Evolutionary conservation across 441 rosid species (phyloP).

Genomic region (Pelargonium cotyledonis): DNA sequence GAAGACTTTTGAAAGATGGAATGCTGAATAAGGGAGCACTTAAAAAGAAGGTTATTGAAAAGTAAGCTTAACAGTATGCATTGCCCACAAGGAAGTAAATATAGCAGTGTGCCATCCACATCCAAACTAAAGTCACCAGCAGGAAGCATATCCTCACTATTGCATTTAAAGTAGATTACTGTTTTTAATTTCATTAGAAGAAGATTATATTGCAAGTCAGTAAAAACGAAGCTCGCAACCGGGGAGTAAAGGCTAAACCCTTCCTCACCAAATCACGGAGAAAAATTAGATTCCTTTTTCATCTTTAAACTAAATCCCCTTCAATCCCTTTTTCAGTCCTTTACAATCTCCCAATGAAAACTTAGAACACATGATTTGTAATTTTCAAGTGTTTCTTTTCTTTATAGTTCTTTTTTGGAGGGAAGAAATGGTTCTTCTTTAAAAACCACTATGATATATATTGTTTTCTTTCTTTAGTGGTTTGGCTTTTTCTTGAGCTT

Average conservation of each 20-base stretch:
- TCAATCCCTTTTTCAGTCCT: not conserved
- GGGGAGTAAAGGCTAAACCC: not conserved
- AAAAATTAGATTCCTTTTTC: not conserved
- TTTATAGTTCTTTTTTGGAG: not conserved
- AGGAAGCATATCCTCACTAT: not conserved
- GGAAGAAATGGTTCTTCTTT: not conserved
- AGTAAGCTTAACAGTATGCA: not conserved
- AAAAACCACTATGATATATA: not conserved
- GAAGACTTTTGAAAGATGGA: slow-evolving; percentile 3
- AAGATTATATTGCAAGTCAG: not conserved
- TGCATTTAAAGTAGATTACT: not conserved
- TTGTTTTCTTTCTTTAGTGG: not conserved
- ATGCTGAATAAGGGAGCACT: slow-evolving; percentile 9
- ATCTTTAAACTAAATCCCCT: not conserved
- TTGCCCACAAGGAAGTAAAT: not conserved
- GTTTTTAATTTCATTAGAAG: not conserved
- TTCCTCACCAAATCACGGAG: not conserved
- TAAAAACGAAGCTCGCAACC: not conserved
- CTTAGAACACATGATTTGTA: not conserved
- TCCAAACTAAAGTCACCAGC: not conserved
- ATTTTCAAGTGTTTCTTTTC: not conserved
- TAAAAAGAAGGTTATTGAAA: slow-evolving; percentile 7
- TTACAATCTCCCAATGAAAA: not conserved
- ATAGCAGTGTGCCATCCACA: not conserved
- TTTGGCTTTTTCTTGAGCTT: not conserved